Conservation (phyloP, 257 asterid species). For the Solanum chmielewskii region DNA sequence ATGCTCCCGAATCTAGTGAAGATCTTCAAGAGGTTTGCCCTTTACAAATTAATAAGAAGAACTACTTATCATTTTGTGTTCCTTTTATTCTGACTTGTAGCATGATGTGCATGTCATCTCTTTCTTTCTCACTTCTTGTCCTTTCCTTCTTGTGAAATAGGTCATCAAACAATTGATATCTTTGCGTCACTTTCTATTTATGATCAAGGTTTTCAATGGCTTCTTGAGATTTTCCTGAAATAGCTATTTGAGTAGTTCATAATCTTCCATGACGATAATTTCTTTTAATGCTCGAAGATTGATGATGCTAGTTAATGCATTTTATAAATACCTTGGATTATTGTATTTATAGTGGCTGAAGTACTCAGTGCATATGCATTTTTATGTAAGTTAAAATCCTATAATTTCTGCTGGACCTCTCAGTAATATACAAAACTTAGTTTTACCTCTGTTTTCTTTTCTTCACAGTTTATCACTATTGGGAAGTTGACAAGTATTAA, state of each 20-base stretch:
- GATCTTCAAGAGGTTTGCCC: conserved; percentile 1
- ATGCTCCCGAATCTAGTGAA: conserved; percentile 3
- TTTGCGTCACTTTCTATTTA: neutral
- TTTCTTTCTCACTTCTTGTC: neutral
- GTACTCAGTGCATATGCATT: neutral
- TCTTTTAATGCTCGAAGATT: neutral
- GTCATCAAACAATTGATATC: neutral
- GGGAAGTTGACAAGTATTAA: neutral
- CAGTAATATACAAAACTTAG: neutral
- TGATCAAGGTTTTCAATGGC: neutral
- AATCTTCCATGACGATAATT: neutral
- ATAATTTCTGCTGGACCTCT: neutral
- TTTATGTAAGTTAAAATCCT: neutral
- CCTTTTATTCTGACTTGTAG: neutral
- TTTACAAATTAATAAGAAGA: neutral
- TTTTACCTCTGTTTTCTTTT: neutral
- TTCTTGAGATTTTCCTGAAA: neutral
- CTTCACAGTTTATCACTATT: neutral
- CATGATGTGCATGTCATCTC: neutral
- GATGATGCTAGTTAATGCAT: neutral
- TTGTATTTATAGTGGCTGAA: neutral
- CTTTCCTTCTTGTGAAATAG: neutral
- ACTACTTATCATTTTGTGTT: neutral
- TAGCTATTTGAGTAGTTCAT: neutral
- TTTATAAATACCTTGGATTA: neutral